These are phyloP conservation scores for Paramecium caudatum DNA, from an alignment of 73 alveolate genomes.

Conservation along the genomic window DNA sequence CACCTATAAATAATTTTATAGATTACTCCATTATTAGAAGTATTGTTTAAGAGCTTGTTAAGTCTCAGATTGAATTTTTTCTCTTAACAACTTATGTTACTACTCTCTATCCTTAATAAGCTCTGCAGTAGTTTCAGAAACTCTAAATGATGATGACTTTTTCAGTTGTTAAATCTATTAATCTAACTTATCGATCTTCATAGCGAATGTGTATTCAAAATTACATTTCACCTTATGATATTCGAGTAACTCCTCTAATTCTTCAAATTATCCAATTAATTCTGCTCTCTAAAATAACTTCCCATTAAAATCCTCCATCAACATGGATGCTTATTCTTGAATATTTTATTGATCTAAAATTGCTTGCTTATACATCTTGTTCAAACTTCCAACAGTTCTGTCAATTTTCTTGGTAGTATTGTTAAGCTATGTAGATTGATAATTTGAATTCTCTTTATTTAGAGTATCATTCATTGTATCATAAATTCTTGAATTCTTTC, in stretches of 20 bases:
- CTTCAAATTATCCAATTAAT: conserved; percentile 56
- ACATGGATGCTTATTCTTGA: conserved; percentile 16
- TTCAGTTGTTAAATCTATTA: conserved; percentile 27
- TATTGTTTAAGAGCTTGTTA: neutral
- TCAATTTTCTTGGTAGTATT: conserved; percentile 47
- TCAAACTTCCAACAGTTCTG: conserved; percentile 49
- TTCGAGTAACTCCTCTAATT: conserved; percentile 51
- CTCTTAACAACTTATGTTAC: neutral
- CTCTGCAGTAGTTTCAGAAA: conserved; percentile 27
- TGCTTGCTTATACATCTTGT: conserved; percentile 48
- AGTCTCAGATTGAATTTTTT: conserved; percentile 27
- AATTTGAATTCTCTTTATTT: conserved; percentile 59
- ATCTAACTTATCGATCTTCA: neutral
- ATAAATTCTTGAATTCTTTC: conserved; percentile 51
- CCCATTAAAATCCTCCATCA: conserved; percentile 62
- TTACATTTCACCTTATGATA: neutral
- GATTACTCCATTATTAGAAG: conserved; percentile 35
- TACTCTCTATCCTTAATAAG: conserved; percentile 46
- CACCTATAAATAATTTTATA: conserved; percentile 1
- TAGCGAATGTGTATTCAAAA: conserved; percentile 41
- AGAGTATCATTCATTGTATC: conserved; percentile 47
- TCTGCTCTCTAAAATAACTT: conserved; percentile 66
- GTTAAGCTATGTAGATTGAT: neutral
- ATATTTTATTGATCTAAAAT: conserved; percentile 35
- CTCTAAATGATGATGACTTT: conserved; percentile 41